Percentiles rank a stretch among this genome's conserved stretches.
These are phyloP conservation scores for Thinopyrum elongatum DNA, from an alignment of 176 grass and related monocot species.

Conservation along the genomic window DNA sequence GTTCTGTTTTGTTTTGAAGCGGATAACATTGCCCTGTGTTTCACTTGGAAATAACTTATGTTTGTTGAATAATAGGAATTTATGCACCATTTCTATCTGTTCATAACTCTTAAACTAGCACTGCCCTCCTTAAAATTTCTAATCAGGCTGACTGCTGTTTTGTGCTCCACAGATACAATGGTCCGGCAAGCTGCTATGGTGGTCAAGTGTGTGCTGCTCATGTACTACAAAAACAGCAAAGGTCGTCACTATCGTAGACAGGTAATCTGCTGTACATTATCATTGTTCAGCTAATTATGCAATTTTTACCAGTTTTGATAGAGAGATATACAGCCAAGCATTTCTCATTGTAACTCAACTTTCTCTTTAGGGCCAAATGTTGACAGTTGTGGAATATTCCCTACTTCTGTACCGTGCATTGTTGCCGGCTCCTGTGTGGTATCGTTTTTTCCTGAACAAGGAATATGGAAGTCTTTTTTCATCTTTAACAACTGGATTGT, in stretches of 20 bases:
- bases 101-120: background rate
- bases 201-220: constrained; percentile 85
- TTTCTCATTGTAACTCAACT: background rate
- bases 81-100: background rate
- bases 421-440: constrained; percentile 92
- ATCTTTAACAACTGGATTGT: constrained; percentile 89
- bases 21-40: background rate
- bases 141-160: background rate
- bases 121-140: constrained; percentile 18
- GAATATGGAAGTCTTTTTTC: constrained; percentile 99
- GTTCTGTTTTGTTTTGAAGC: constrained; percentile 13
- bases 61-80: background rate
- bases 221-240: constrained; percentile 93
- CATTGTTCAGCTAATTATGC: background rate
- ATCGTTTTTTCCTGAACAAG: constrained; percentile 97
- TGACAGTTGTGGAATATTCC: constrained; percentile 97
- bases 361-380: constrained; percentile 76
- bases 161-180: constrained; percentile 72
- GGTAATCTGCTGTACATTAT: constrained; percentile 42
- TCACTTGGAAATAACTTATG: constrained; percentile 7
- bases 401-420: constrained; percentile 90
- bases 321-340: background rate
- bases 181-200: constrained; percentile 94
- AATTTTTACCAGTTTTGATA: background rate
- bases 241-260: constrained; percentile 89